Percentiles rank a stretch among this genome's conserved stretches.
phyloP scores from a whole-genome alignment of 78 protist species.

The Dictyostelium discoideum region DNA sequence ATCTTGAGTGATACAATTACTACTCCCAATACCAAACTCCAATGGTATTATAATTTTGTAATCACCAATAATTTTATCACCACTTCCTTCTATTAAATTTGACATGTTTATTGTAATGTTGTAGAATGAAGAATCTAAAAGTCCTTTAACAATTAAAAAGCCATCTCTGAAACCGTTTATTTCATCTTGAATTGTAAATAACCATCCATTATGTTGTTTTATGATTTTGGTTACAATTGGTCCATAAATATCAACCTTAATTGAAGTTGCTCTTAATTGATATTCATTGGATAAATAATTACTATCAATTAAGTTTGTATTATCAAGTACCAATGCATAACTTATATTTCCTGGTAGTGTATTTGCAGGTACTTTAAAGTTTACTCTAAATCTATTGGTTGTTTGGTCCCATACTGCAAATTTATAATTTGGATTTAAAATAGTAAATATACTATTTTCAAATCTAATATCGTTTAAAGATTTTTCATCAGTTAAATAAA shows the following conservation, averaged over 20 bases:
- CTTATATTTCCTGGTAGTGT: neutral
- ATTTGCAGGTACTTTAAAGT: neutral
- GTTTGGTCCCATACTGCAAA: neutral
- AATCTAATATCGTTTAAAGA: neutral
- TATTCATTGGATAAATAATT: neutral
- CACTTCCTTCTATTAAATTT: neutral
- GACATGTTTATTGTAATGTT: neutral
- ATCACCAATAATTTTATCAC: neutral
- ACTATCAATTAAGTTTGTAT: neutral
- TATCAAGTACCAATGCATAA: neutral
- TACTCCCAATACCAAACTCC: neutral
- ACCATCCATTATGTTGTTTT: neutral
- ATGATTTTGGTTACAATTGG: neutral
- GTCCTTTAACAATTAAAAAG: neutral
- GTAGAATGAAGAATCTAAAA: neutral
- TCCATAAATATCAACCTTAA: neutral
- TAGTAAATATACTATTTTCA: neutral
- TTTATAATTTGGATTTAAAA: neutral
- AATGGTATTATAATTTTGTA: neutral
- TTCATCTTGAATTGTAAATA: neutral
- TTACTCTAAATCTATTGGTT: neutral
- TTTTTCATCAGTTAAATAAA: neutral
- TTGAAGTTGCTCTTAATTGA: neutral
- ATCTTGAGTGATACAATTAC: neutral
- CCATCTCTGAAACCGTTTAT: neutral